Evolutionary conservation across 225 moss, liverwort and hornwort species (phyloP), one percentile per base, ranked within the genome.

Genomic region (Pseudisothecium myosuroides): DNA sequence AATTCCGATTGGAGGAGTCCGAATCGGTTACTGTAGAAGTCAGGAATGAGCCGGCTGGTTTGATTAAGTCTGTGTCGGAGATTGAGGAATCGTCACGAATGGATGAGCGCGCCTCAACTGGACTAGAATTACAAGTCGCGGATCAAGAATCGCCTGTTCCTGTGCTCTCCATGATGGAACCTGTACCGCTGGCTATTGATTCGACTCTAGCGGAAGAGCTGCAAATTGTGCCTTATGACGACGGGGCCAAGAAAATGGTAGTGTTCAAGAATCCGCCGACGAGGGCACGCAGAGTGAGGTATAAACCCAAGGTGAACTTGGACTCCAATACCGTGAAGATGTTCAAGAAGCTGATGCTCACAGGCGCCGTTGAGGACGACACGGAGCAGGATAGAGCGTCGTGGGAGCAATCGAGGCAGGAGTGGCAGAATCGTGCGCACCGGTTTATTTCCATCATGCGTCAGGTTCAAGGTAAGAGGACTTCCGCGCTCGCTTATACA

Each of bases 391-490:
- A 92, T 50, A 93, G 88, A 83, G 88, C 71, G 26, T 89, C 91
- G 43, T 94, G 94, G 94, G 89, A 94, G 86, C 60, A 91, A 85
- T 75, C 86, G 60, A 89, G 94, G 88, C 86, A 62, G 52, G 56
- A 90, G 75, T 94, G 93, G 94, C 87, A 84, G 63, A 67, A 78
- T 61, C 92, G 93, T 68, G 94, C 91, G 83, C 90, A 79, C 68
- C 89, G 84, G 24, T 93, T 94, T 79, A 94, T 92, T 63, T 83
- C 88, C 54, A 91, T 89, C 82, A 93, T 94, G 94, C 94, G 93
- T 82, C 87, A 93, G 86, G 92, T 94, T 86, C 94, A 94, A 94
- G 94, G 94, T 94, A n/a, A 80, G 89, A 55, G 74, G 29, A 52
- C 63, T 84, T 32, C 55, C 79, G 41, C 77, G 58, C 49, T 62